A percentile compares a stretch with the other conserved stretches of the same genome.
These are phyloP conservation scores for Aureobasidium sp. DNA, from an alignment of 2,329 filamentous ascomycete species.

Conservation along the genomic window DNA sequence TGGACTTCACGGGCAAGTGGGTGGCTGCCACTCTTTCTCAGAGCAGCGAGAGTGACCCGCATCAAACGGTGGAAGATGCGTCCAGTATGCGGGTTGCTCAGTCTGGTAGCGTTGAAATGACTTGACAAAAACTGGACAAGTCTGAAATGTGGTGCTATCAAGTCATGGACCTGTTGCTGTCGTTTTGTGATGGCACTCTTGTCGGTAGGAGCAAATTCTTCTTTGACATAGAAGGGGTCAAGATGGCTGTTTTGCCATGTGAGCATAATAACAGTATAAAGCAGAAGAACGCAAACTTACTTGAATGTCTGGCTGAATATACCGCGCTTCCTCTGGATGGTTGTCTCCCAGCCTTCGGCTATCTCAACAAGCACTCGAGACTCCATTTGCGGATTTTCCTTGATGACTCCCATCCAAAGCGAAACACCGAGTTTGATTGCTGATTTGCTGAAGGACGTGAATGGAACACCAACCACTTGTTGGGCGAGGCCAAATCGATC, in stretches of 20 bases:
- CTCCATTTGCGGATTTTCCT: slow-evolving; percentile 86
- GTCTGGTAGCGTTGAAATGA: slow-evolving; percentile 87
- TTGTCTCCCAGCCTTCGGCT: slow-evolving; percentile 82
- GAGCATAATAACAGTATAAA: neutral
- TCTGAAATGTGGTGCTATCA: slow-evolving; percentile 78
- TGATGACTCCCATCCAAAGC: slow-evolving; percentile 92
- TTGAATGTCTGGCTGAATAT: slow-evolving; percentile 68
- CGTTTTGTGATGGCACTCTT: slow-evolving; percentile 63
- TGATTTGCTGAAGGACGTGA: slow-evolving; percentile 85
- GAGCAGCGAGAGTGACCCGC: slow-evolving; percentile 65
- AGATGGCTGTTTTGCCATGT: slow-evolving; percentile 40
- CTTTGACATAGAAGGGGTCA: slow-evolving; percentile 83
- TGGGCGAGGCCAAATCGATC: slow-evolving; percentile 74
- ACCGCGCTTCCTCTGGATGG: slow-evolving; percentile 66
- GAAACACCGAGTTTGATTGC: slow-evolving; percentile 94
- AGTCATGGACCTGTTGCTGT: slow-evolving; percentile 70
- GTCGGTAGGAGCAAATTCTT: slow-evolving; percentile 90
- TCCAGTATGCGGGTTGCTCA: slow-evolving; percentile 75
- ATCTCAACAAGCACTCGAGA: slow-evolving; percentile 79
- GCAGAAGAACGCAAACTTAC: slow-evolving; percentile 33
- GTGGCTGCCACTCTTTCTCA: slow-evolving; percentile 64
- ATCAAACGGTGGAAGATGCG: slow-evolving; percentile 75
- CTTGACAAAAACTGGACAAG: slow-evolving; percentile 85
- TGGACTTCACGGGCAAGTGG: slow-evolving; percentile 87
- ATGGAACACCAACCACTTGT: slow-evolving; percentile 86